Conservation (phyloP, 305 asterid species). For the Nicotiana rustica region DNA sequence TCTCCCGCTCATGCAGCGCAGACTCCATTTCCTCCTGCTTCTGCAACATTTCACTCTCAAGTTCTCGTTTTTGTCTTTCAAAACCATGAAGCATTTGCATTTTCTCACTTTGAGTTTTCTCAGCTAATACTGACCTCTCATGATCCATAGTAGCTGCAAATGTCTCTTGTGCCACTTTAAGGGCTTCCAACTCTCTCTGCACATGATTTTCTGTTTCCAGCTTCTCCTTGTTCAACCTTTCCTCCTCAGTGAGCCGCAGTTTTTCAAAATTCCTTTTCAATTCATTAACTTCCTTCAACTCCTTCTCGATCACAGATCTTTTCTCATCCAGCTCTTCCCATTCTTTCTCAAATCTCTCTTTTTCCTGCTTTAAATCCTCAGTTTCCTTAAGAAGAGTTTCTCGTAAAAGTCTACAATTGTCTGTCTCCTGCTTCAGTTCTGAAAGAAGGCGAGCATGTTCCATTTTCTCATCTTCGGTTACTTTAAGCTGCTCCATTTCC, state of each 20-base stretch:
- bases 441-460: slow-evolving; percentile 76
- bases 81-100: slow-evolving; percentile 69
- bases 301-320: slow-evolving; percentile 70
- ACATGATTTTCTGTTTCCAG: slow-evolving; percentile 71
- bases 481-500: slow-evolving; percentile 74
- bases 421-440: slow-evolving; percentile 88
- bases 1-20: slow-evolving; percentile 63
- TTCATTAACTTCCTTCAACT: slow-evolving; percentile 62
- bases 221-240: slow-evolving; percentile 74
- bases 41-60: slow-evolving; percentile 67
- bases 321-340: slow-evolving; percentile 94
- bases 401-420: slow-evolving; percentile 67
- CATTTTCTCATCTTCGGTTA: slow-evolving; percentile 86
- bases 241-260: slow-evolving; percentile 68
- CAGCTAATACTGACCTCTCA: slow-evolving; percentile 72
- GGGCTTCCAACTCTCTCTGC: slow-evolving; percentile 79
- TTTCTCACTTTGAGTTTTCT: slow-evolving; percentile 66
- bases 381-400: slow-evolving; percentile 75
- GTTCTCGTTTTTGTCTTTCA: slow-evolving; percentile 72
- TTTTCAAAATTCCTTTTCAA: slow-evolving; percentile 64
- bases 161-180: slow-evolving; percentile 71
- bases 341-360: slow-evolving; percentile 91
- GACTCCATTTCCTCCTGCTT: slow-evolving; percentile 79
- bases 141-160: slow-evolving; percentile 85
- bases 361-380: slow-evolving; percentile 85